Conservation (phyloP, 495 filamentous ascomycete genomes). For the Elaphomyces granulatus region DNA sequence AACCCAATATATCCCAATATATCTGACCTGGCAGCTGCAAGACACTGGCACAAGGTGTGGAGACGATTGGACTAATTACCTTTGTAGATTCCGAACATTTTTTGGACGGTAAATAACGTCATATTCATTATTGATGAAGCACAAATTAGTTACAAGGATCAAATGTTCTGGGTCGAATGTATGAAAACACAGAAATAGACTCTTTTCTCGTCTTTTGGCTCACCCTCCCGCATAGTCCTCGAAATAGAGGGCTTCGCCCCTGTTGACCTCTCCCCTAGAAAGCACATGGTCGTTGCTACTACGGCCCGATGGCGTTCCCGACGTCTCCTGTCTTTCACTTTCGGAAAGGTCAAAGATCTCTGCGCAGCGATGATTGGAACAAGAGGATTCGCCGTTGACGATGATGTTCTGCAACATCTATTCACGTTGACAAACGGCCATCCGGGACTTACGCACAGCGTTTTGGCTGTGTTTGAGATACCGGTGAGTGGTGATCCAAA, state of each 20-base stretch:
- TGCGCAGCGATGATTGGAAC: neutral
- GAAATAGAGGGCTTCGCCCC: neutral
- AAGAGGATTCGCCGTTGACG: neutral
- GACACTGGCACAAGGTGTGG: neutral
- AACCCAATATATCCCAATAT: neutral
- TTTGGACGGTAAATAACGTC: neutral
- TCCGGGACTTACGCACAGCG: neutral
- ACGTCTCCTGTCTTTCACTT: neutral
- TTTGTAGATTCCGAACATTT: neutral
- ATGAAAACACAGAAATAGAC: neutral
- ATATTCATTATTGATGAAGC: neutral
- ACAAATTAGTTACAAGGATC: neutral
- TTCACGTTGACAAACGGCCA: neutral
- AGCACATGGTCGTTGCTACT: neutral
- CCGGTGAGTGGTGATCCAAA: no score
- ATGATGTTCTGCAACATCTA: neutral
- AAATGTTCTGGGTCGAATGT: neutral
- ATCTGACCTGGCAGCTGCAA: neutral
- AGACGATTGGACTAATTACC: neutral
- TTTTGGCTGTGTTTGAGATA: neutral
- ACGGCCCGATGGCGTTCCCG: neutral
- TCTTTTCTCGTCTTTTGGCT: neutral
- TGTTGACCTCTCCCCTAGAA: neutral
- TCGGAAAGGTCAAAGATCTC: neutral
- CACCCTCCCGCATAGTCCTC: neutral